Conservation (phyloP, 805 yeast genomes). For the Sugiyamaella mastotermitis region DNA sequence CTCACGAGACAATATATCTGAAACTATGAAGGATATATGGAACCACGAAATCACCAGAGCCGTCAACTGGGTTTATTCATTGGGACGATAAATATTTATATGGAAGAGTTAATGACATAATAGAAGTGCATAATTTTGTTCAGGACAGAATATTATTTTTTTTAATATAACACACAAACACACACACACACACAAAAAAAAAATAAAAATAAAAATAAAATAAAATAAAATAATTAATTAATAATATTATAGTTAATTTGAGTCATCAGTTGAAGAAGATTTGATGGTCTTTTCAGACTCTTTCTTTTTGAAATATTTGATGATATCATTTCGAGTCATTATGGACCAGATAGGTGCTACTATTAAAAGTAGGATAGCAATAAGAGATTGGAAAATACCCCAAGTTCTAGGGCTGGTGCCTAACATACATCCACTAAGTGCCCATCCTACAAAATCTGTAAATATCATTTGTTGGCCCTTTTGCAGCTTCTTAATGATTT, state of each 20-base stretch:
- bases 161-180: too few relatives aligned
- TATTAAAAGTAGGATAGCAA: slow-evolving; percentile 46
- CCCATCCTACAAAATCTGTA: slow-evolving; percentile 84
- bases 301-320: slow-evolving; percentile 39
- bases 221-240: too few relatives aligned
- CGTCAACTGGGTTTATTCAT: slow-evolving; percentile 55
- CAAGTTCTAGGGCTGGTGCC: slow-evolving; percentile 66
- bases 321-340: slow-evolving; percentile 47
- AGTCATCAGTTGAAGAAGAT: too few relatives aligned
- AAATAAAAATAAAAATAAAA: neutral
- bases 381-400: slow-evolving; percentile 44
- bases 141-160: too few relatives aligned
- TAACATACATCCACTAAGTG: slow-evolving; percentile 57
- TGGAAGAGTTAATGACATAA: slow-evolving; percentile 1
- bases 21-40: slow-evolving; percentile 75
- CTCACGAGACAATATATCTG: slow-evolving; percentile 41
- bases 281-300: slow-evolving; percentile 33
- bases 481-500: slow-evolving; percentile 49
- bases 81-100: slow-evolving; percentile 16
- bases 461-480: slow-evolving; percentile 67
- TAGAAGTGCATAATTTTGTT: slow-evolving; percentile 3
- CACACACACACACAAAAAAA: neutral
- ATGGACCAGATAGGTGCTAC: slow-evolving; percentile 55
- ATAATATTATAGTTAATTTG: too few relatives aligned
- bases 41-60: slow-evolving; percentile 60